Base-by-base conservation (phyloP, 768 basidiomycete genomes). In the Pleurotus pulmonarius region DNA sequence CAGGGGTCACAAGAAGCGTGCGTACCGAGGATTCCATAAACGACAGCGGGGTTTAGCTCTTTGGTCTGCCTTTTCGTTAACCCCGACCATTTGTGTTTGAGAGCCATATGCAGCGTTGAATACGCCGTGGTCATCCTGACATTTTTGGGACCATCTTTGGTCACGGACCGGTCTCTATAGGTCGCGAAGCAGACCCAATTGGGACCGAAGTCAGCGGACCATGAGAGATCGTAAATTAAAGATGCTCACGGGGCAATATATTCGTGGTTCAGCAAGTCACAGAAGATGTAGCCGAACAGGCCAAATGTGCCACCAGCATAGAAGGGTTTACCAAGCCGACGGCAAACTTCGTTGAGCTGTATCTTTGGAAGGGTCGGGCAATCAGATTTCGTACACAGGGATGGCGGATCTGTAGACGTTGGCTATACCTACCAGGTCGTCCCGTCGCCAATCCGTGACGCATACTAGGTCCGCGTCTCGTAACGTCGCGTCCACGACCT, bases 241-340 rank as follows among this genome's bases (percentile, higher is more conserved):
- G 56, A 47, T 22, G 70, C 94, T 73, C 72, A 95, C 96, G 87
- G 83, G 46, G 86, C 74, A 59, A 97, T 83, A 69, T 88, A 93
- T 59, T 94, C 87, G 64, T 97, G 96, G 55, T 83, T 78, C 56
- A 94, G 76, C 55, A 99, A 78, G 68, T 98, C 95, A 60, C 92
- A 93, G 67, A 98, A 97, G 64, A 97, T 92, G 71, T 93, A 99
- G 13, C 96, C 96, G 46, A 86, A 74, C 58, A 95, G 76, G 18
- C 96, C 96, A 67, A 93, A 95, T 13, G 90, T 88, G 9, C 92
- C 92, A 1, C 94, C 94, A n/a, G 88, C 85, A 64, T 97, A 98
- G 68, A 98, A 88, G 5, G 91, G 87, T 59, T 87, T 93, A 43
- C 77, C 73, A 48, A 82, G 75, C 56, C 80, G 78, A 58, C 94